These are phyloP conservation scores for Populus euphratica DNA, from an alignment of 345 rosid genomes.

Conservation along the genomic window DNA sequence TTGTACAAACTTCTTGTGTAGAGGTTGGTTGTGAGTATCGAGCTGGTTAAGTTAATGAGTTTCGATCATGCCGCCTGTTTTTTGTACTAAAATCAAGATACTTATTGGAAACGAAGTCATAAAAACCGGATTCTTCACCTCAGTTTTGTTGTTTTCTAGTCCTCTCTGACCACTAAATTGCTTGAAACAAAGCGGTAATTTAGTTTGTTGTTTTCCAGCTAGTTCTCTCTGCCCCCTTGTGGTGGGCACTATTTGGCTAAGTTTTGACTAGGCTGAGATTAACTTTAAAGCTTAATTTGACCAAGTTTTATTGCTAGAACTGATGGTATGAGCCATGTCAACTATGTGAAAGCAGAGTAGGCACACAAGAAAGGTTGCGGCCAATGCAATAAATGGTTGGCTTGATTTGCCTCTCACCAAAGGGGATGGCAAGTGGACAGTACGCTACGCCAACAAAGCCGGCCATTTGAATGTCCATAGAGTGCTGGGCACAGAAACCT, in stretches of 20 bases:
- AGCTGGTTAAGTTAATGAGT: background rate
- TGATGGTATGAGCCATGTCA: background rate
- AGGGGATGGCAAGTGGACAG: background rate
- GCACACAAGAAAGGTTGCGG: background rate
- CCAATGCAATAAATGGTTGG: background rate
- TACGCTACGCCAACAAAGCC: background rate
- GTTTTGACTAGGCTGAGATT: background rate
- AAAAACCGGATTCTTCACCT: background rate
- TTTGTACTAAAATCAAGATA: background rate
- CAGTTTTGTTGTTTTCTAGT: background rate
- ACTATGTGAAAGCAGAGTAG: background rate
- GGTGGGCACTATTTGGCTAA: background rate
- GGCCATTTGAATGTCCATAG: background rate
- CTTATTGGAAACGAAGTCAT: background rate
- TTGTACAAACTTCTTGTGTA: background rate
- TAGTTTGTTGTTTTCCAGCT: background rate
- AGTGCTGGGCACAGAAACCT: background rate
- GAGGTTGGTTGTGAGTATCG: background rate
- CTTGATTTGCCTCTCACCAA: background rate
- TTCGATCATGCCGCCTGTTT: slow-evolving; percentile 2
- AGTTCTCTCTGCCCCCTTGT: background rate
- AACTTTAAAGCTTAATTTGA: background rate
- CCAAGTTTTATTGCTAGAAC: background rate
- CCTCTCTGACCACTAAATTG: background rate
- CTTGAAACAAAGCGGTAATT: background rate